Conservation (phyloP, 108 stramenopile species). For the Cyclotella baltica region DNA sequence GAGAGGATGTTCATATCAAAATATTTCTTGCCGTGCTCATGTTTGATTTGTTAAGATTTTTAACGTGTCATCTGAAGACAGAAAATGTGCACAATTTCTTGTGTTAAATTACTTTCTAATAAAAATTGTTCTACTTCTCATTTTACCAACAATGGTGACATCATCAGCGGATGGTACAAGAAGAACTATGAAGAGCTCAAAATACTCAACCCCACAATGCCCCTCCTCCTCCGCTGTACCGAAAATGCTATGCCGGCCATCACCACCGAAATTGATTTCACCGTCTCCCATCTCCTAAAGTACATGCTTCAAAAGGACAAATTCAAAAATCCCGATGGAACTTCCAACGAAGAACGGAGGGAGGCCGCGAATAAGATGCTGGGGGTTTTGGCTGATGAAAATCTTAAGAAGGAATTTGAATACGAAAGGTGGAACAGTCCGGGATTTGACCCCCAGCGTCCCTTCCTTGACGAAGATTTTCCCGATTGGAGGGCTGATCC, state of each 20-base stretch:
- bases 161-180: conserved; percentile 66
- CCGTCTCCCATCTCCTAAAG: conserved; percentile 77
- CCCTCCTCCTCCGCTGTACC: conserved; percentile 79
- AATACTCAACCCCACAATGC: conserved; percentile 83
- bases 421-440: conserved; percentile 64
- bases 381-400: conserved; percentile 52
- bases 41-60: too few relatives aligned
- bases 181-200: conserved; percentile 85
- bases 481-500: conserved; percentile 75
- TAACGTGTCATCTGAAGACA: too few relatives aligned
- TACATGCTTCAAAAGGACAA: conserved; percentile 87
- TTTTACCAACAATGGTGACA: neutral
- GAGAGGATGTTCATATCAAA: too few relatives aligned
- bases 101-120: too few relatives aligned
- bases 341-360: conserved; percentile 71
- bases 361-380: conserved; percentile 73
- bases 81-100: too few relatives aligned
- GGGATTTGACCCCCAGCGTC: conserved; percentile 83
- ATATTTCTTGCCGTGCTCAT: too few relatives aligned
- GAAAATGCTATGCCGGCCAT: conserved; percentile 90
- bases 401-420: conserved; percentile 41
- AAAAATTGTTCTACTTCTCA: neutral
- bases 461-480: conserved; percentile 59
- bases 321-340: conserved; percentile 78
- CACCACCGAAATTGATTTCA: conserved; percentile 84